Conservation (phyloP, 176 grass and related monocot species). For the Avena eriantha region DNA sequence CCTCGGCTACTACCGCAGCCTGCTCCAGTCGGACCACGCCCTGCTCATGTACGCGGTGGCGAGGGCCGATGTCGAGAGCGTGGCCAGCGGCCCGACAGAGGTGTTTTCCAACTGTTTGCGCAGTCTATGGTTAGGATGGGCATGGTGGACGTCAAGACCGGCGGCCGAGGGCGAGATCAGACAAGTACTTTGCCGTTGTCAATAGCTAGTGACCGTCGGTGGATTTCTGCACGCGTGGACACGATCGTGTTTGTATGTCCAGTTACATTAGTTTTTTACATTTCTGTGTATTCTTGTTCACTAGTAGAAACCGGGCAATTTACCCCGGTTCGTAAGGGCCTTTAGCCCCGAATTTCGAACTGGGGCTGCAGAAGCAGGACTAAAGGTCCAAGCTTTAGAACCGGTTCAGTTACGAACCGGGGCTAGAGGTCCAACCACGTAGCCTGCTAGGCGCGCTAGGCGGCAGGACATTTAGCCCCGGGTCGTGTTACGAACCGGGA, state of each 20-base stretch:
- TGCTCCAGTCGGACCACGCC: slow-evolving; percentile 83
- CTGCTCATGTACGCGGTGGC: slow-evolving; percentile 54
- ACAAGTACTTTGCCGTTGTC: slow-evolving; percentile 60
- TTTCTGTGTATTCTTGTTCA: neutral
- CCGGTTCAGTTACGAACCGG: no score
- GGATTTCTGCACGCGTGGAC: neutral
- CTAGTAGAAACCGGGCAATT: no score
- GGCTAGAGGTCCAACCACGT: no score
- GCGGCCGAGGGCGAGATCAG: slow-evolving; percentile 71
- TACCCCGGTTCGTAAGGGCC: no score
- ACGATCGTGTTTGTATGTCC: neutral
- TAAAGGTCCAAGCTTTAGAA: no score
- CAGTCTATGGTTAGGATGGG: slow-evolving; percentile 76
- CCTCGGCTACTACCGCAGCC: slow-evolving; percentile 73
- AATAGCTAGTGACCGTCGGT: slow-evolving; percentile 29
- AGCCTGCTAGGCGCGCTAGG: no score
- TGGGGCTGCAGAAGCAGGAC: no score
- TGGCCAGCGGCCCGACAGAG: slow-evolving; percentile 35
- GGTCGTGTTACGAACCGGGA: no score
- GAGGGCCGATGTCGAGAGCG: slow-evolving; percentile 44
- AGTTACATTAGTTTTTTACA: neutral
- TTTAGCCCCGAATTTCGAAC: no score
- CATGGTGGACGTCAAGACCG: slow-evolving; percentile 68
- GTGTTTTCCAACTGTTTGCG: slow-evolving; percentile 71
- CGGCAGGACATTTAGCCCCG: no score